Base-by-base conservation (phyloP, 1,284 basidiomycete genomes). In the Leccinum cinnamomeum region DNA sequence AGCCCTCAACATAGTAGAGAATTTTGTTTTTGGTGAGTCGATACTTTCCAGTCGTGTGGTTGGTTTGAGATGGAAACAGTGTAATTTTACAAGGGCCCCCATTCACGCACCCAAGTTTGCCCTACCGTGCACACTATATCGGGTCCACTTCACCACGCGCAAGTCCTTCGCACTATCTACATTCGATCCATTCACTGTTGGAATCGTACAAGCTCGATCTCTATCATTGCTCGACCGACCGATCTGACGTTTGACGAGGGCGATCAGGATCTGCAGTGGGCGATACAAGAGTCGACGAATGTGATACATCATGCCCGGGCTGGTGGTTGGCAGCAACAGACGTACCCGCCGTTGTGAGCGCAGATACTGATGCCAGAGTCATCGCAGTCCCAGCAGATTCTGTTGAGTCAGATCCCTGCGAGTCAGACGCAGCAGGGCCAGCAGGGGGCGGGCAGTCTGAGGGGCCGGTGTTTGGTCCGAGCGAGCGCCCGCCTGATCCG, bases 101-200 rank as follows among this genome's bases (percentile, higher is more conserved):
- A 0, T 96, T 94, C 72, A 90, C 93, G 0, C 95, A 97, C 69
- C 88, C 87, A 0, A 82, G 82, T 5, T 67, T 88, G 1, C 92
- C 96, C 0, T 77, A 83, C 39, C 79, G 83, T n/a, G 88, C 93
- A 0, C 94, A 97, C 71, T 97, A 88, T 69, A 79, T 97, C 56
- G 97, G 97, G 23, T 82, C 89, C 0, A 83, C 88, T 2, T 88
- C 92, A 0, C 94, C 96, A 0, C 84, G 87, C 16, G 84, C 90
- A 0, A 89, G 87, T 35, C 95, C 96, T 0, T 83, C 87, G n/a
- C 82, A 86, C 60, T 98, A 97, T 73, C 76, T 95, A 33, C 79
- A 84, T 3, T 84, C 89, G 1, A 82, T 96, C 46, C 79, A 84
- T 41, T 81, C 89, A 2, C 79, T 96, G 8, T 57, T 95, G 39